Evolutionary conservation across 371 early-diverging fungal genomes (phyloP).

Genomic region (Zopfochytrium polystomum): DNA sequence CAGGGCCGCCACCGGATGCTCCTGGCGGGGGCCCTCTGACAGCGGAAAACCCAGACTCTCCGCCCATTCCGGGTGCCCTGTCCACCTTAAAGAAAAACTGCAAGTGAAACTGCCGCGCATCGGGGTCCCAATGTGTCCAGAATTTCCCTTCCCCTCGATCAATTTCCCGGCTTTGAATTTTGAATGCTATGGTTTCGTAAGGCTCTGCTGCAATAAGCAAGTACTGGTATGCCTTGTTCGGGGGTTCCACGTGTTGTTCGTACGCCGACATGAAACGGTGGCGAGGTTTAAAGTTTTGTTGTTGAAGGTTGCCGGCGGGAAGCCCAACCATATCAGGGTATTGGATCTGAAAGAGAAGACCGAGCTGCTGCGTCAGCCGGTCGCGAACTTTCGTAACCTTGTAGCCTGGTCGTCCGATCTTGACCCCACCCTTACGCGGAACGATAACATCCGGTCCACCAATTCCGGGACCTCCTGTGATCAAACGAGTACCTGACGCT

Average conservation of each 20-base stretch:
- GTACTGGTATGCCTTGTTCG: conserved; percentile 88
- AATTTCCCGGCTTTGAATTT: conserved; percentile 87
- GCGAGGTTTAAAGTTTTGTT: conserved; percentile 62
- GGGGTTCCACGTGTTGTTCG: conserved; percentile 89
- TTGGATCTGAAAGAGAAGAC: conserved; percentile 89
- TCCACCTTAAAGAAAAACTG: conserved; percentile 79
- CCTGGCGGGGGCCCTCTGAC: conserved; percentile 1
- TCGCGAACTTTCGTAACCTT: conserved; percentile 92
- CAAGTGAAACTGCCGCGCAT: conserved; percentile 79
- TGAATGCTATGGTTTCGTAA: conserved; percentile 94
- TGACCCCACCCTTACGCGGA: conserved; percentile 54
- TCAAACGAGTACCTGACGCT: not conserved
- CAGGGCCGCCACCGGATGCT: not conserved
- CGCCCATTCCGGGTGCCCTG: conserved; percentile 15
- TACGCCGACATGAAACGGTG: conserved; percentile 98
- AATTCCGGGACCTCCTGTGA: conserved; percentile 10
- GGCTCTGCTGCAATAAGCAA: conserved; percentile 94
- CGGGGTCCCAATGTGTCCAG: conserved; percentile 94
- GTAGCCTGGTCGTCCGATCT: conserved; percentile 98
- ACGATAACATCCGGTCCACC: conserved; percentile 16
- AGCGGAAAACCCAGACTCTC: conserved; percentile 1
- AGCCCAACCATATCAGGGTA: conserved; percentile 72
- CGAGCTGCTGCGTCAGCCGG: conserved; percentile 81
- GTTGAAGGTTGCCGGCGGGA: conserved; percentile 33
- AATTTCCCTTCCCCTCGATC: conserved; percentile 81